Evolutionary conservation across 2,329 filamentous ascomycete genomes (phyloP).

Genomic region (Colletotrichum echinochloae): DNA sequence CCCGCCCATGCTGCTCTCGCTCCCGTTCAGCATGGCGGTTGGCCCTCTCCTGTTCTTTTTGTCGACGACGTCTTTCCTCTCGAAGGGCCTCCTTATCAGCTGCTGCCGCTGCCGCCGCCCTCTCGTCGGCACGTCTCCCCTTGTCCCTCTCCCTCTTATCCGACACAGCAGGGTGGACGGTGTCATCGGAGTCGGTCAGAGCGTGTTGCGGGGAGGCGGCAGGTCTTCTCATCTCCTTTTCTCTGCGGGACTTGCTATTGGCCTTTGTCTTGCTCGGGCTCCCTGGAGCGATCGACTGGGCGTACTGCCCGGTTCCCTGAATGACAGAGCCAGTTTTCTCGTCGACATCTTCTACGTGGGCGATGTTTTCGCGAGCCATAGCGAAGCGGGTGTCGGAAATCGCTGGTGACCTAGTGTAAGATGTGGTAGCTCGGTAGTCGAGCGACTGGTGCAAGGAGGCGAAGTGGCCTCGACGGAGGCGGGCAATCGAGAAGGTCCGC

Average conservation of each 20-base stretch:
- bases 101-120: constrained; percentile 15
- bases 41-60: constrained; percentile 46
- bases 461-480: constrained; percentile 39
- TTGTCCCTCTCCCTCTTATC: constrained; percentile 49
- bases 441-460: constrained; percentile 37
- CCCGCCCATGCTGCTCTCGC: constrained; percentile 43
- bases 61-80: constrained; percentile 44
- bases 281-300: constrained; percentile 57
- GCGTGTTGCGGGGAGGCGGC: constrained; percentile 52
- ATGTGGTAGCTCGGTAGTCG: constrained; percentile 25
- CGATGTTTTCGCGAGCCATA: constrained; percentile 57
- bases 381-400: constrained; percentile 44
- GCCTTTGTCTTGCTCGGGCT: constrained; percentile 62
- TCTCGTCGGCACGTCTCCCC: constrained; percentile 35
- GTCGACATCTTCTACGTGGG: constrained; percentile 65
- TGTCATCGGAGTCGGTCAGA: constrained; percentile 59
- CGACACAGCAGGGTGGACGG: constrained; percentile 52
- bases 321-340: constrained; percentile 61
- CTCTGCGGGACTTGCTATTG: constrained; percentile 63
- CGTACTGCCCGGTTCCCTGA: constrained; percentile 57
- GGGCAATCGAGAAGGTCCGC: constrained; percentile 38
- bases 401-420: constrained; percentile 16
- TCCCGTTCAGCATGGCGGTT: constrained; percentile 42
- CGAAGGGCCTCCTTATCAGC: constrained; percentile 40
- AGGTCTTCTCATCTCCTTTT: constrained; percentile 51